phyloP scores from a whole-genome alignment of 352 stramenopile species.

The Globisporangium solare region DNA sequence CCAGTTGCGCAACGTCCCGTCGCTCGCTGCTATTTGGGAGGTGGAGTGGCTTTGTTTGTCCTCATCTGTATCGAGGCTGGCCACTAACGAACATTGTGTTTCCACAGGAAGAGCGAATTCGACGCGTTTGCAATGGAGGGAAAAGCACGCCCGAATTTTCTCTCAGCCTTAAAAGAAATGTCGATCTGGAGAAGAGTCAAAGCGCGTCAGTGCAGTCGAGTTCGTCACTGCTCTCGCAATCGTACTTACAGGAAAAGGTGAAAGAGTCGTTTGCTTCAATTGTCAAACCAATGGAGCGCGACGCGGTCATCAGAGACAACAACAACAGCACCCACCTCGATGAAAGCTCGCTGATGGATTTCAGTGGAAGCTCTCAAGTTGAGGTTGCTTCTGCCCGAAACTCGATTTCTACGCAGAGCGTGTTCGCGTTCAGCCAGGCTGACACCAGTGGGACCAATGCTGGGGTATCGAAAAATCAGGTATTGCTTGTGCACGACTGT shows the following conservation, averaged over 20 bases:
- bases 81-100: neutral
- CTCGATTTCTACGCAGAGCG: slow-evolving; percentile 37
- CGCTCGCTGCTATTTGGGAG: slow-evolving; percentile 79
- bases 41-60: slow-evolving; percentile 20
- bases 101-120: slow-evolving; percentile 61
- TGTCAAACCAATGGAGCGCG: slow-evolving; percentile 36
- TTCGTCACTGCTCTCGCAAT: slow-evolving; percentile 57
- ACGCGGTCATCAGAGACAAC: slow-evolving; percentile 3
- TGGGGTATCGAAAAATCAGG: slow-evolving; percentile 15
- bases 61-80: neutral
- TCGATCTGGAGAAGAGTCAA: slow-evolving; percentile 17
- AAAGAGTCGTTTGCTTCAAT: slow-evolving; percentile 55
- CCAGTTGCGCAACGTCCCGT: slow-evolving; percentile 65
- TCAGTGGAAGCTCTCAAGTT: slow-evolving; percentile 7
- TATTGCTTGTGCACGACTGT: neutral
- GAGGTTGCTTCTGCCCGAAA: slow-evolving; percentile 32
- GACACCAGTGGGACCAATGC: slow-evolving; percentile 12
- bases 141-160: slow-evolving; percentile 39
- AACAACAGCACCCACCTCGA: slow-evolving; percentile 7
- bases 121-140: slow-evolving; percentile 47
- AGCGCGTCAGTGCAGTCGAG: slow-evolving; percentile 20
- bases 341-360: slow-evolving; percentile 10
- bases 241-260: slow-evolving; percentile 80
- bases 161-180: slow-evolving; percentile 50
- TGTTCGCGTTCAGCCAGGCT: slow-evolving; percentile 52